A percentile compares a stretch with the other conserved stretches of the same genome.
Conservation (phyloP, 345 rosid species). For the Eucalyptus marginata region DNA sequence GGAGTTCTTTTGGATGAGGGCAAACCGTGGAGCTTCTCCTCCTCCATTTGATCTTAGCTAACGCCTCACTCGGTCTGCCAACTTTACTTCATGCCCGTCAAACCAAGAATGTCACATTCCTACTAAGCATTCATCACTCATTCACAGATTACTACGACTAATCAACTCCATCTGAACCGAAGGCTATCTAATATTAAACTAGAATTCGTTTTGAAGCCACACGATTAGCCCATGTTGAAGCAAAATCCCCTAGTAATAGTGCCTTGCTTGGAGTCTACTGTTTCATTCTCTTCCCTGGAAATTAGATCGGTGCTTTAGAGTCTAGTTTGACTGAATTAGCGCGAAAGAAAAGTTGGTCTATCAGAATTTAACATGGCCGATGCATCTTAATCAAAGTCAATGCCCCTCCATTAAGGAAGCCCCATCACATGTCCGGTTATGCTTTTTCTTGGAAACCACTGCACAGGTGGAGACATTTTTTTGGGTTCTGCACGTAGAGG, state of each 20-base stretch:
- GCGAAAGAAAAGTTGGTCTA: not conserved
- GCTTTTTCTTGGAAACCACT: not conserved
- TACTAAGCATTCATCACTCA: not conserved
- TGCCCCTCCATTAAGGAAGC: not conserved
- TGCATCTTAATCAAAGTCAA: not conserved
- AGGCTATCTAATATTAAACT: not conserved
- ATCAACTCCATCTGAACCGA: not conserved
- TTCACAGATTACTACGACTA: not conserved
- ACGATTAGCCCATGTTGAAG: not conserved
- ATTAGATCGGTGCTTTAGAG: not conserved
- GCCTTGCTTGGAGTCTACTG: not conserved
- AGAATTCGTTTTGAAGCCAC: not conserved
- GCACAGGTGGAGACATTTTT: not conserved
- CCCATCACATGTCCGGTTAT: not conserved
- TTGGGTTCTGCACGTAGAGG: not conserved
- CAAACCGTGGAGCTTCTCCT: not conserved
- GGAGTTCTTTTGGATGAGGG: not conserved
- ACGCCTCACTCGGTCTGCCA: not conserved
- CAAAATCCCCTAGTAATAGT: not conserved
- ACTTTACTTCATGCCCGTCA: not conserved
- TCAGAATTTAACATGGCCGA: not conserved
- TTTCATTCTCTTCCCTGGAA: not conserved
- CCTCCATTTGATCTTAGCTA: not conserved
- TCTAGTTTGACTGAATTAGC: not conserved
- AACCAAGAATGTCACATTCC: not conserved